Evolutionary conservation across 805 yeast genomes (phyloP).

Genomic region (Sporopachydermia lactativora): DNA sequence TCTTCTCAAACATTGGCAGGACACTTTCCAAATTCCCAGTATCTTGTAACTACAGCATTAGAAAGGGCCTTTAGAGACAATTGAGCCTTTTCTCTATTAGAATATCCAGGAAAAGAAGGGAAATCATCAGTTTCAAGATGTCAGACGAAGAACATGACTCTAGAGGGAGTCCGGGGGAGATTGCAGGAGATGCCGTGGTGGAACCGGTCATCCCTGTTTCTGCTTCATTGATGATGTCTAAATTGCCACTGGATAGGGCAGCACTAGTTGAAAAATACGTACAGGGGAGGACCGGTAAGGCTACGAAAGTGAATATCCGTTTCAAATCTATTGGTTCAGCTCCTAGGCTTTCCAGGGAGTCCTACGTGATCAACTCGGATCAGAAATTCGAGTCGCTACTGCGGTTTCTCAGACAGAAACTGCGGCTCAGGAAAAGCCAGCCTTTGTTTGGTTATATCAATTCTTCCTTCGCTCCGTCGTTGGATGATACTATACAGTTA

Average conservation of each 20-base stretch:
- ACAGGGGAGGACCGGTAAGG: slow-evolving; percentile 8
- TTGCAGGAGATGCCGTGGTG: slow-evolving; percentile 17
- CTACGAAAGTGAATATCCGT: slow-evolving; percentile 27
- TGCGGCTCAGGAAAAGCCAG: slow-evolving; percentile 14
- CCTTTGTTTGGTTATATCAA: slow-evolving; percentile 26
- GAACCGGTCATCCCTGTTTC: slow-evolving; percentile 17
- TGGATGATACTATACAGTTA: slow-evolving; percentile 24
- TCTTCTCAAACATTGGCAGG: no score
- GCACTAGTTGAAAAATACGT: slow-evolving; percentile 15
- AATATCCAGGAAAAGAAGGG: no score
- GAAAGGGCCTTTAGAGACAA: no score
- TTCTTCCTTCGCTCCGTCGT: slow-evolving; percentile 25
- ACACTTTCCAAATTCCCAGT: no score
- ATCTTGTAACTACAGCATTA: no score
- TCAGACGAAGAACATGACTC: no score
- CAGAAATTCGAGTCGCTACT: slow-evolving; percentile 33
- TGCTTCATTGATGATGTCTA: slow-evolving; percentile 18
- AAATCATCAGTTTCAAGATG: no score
- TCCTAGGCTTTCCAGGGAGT: slow-evolving; percentile 29
- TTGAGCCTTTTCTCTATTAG: no score
- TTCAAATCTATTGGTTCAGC: slow-evolving; percentile 44
- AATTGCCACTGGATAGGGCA: slow-evolving; percentile 18
- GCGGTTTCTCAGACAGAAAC: slow-evolving; percentile 27
- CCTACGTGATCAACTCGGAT: slow-evolving; percentile 28
- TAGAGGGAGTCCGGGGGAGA: slow-evolving; percentile 9